phyloP scores from a whole-genome alignment of 768 basidiomycete species.

The Agrocybe chaxingu region DNA sequence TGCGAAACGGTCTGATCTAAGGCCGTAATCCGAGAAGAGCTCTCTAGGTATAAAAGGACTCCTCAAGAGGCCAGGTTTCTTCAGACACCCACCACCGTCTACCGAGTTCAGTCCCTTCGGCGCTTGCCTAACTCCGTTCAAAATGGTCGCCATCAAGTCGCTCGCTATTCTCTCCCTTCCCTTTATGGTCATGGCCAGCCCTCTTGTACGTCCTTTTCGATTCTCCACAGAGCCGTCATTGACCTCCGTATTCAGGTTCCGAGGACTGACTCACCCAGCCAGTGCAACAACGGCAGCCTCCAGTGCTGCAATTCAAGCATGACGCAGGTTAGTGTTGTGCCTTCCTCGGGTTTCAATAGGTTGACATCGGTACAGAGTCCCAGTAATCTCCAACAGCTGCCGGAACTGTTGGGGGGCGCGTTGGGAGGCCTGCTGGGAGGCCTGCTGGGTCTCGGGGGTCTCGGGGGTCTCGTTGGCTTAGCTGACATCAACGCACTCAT shows the following conservation, averaged over 20 bases:
- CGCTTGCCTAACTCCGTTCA: not conserved
- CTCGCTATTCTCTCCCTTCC: conserved; percentile 22
- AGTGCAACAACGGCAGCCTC: conserved; percentile 19
- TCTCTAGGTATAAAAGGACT: conserved; percentile 2
- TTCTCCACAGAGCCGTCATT: not conserved
- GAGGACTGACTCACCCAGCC: conserved; percentile 9
- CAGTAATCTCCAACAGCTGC: not conserved
- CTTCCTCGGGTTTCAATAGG: not conserved
- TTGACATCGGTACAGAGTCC: not conserved
- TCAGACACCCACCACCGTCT: conserved; percentile 13
- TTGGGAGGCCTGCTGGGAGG: not conserved
- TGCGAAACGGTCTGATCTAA: not conserved
- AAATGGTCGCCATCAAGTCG: conserved; percentile 19
- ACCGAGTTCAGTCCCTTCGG: not conserved
- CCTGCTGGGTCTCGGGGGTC: not conserved
- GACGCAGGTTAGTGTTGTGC: conserved; percentile 7
- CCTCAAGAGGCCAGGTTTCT: not conserved
- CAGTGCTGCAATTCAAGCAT: conserved; percentile 21
- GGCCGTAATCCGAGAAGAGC: not conserved
- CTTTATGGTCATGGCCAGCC: conserved; percentile 19
- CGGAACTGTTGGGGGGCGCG: not conserved
- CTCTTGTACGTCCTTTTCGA: conserved; percentile 17
- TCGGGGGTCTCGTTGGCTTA: not conserved
- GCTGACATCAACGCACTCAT: not conserved
- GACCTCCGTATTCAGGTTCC: conserved; percentile 1